Percentiles rank a stretch among this genome's conserved stretches.
phyloP scores from a whole-genome alignment of 1,284 basidiomycete species.

The Rhodotorula sp. region DNA sequence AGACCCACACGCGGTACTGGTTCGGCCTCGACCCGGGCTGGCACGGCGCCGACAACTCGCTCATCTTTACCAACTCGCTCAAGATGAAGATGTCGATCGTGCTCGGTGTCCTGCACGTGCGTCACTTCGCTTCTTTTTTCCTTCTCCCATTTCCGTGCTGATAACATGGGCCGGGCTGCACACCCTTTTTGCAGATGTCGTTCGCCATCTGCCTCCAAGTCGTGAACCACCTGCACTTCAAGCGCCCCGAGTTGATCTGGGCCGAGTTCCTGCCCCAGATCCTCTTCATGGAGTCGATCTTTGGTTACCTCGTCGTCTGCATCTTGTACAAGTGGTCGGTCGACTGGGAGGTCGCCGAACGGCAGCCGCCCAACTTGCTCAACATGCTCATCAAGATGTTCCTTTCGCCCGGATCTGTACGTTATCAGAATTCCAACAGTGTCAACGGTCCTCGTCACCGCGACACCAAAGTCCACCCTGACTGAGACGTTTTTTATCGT shows the following conservation, averaged over 20 bases:
- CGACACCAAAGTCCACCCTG: too few relatives aligned
- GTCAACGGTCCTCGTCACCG: too few relatives aligned
- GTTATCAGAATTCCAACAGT: neutral
- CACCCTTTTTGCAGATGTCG: slow-evolving; percentile 69
- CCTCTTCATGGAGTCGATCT: slow-evolving; percentile 95
- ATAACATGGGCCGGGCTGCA: neutral
- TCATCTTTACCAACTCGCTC: slow-evolving; percentile 97
- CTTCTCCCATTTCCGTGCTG: neutral
- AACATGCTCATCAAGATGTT: slow-evolving; percentile 97
- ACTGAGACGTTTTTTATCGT: too few relatives aligned
- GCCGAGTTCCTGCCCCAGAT: slow-evolving; percentile 96
- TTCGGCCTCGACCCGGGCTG: slow-evolving; percentile 94
- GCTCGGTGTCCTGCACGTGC: slow-evolving; percentile 90
- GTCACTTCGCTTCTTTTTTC: slow-evolving; percentile 48
- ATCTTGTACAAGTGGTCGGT: slow-evolving; percentile 97
- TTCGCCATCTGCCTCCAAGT: slow-evolving; percentile 95
- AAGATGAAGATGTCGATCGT: slow-evolving; percentile 99
- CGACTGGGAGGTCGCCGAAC: slow-evolving; percentile 73
- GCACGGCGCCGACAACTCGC: slow-evolving; percentile 87
- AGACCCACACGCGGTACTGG: slow-evolving; percentile 73
- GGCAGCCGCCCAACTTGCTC: slow-evolving; percentile 80
- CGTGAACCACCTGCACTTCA: slow-evolving; percentile 92
- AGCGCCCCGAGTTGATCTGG: slow-evolving; percentile 78
- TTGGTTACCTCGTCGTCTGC: slow-evolving; percentile 91
- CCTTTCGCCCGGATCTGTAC: slow-evolving; percentile 70